Conservation (phyloP, 768 basidiomycete genomes). For the Coprinopsis marcescibilis region DNA sequence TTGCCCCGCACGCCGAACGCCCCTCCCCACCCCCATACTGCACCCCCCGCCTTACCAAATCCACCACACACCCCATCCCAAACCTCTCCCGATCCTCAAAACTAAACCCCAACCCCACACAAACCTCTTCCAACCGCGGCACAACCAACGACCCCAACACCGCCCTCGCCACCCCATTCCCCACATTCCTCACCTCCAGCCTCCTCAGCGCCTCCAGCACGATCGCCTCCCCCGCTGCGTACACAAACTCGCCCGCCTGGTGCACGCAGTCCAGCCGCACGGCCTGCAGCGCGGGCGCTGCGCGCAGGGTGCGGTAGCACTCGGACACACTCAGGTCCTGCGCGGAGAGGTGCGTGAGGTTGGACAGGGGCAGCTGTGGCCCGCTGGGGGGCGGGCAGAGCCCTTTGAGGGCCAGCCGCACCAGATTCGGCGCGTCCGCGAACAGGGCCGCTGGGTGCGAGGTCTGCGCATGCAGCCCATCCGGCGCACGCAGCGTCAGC, state of each 20-base stretch:
- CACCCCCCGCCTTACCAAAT: too few species aligned
- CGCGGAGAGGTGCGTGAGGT: not conserved
- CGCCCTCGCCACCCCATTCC: not conserved
- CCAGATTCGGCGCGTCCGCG: not conserved
- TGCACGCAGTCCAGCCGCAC: not conserved
- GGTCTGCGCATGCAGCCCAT: not conserved
- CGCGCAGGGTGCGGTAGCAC: not conserved
- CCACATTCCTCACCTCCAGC: not conserved
- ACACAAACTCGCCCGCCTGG: conserved; percentile 1
- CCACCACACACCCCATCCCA: not conserved
- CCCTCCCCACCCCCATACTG: too few species aligned
- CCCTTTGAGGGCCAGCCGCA: not conserved
- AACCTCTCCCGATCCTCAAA: conserved; percentile 3
- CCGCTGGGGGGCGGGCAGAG: not conserved
- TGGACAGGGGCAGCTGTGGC: not conserved
- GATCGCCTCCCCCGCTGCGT: not conserved
- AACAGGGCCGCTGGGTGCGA: not conserved
- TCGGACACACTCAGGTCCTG: not conserved
- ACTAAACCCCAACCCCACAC: not conserved
- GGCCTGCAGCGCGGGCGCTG: not conserved
- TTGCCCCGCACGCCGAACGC: too few species aligned
- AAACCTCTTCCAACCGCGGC: not conserved
- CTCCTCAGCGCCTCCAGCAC: not conserved
- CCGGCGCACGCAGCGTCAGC: not conserved
- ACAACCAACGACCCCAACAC: not conserved